phyloP scores from a whole-genome alignment of 139 green algal genomes.

The Marvania coccoides region DNA sequence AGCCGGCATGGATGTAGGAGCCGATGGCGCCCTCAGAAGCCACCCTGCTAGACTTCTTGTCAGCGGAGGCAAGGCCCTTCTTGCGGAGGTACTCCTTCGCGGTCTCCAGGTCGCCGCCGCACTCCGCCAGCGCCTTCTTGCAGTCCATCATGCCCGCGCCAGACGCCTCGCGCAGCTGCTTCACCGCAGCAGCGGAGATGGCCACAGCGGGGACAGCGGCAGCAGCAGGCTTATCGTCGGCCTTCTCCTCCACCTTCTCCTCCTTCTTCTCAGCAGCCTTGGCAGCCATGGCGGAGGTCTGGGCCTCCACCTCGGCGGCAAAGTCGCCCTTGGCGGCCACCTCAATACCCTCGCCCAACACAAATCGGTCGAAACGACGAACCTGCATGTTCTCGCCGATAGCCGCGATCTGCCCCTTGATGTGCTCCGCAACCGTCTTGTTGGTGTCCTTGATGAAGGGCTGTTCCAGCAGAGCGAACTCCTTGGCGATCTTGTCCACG shows the following conservation, averaged over 20 bases:
- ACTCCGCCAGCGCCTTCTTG: constrained; percentile 88
- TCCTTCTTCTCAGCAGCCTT: constrained; percentile 51
- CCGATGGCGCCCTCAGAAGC: constrained; percentile 74
- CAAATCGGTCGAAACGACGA: constrained; percentile 73
- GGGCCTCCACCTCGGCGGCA: constrained; percentile 80
- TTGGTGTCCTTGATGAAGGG: constrained; percentile 79
- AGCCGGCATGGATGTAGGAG: constrained; percentile 94
- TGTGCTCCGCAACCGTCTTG: constrained; percentile 73
- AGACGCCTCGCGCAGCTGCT: constrained; percentile 77
- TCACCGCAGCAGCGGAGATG: constrained; percentile 65
- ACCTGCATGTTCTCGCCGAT: constrained; percentile 90
- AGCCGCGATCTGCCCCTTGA: constrained; percentile 83
- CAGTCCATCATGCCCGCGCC: constrained; percentile 98
- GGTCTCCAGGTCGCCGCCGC: constrained; percentile 68
- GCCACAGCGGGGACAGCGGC: constrained; percentile 3
- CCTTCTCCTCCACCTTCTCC: constrained; percentile 29
- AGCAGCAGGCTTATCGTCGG: not conserved
- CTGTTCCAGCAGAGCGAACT: constrained; percentile 83
- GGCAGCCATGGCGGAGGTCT: constrained; percentile 59
- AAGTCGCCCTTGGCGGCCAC: constrained; percentile 76
- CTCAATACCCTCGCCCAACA: constrained; percentile 82
- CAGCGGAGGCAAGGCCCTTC: constrained; percentile 88
- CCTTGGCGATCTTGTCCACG: constrained; percentile 78
- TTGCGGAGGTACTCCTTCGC: constrained; percentile 70
- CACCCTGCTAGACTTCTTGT: constrained; percentile 91